These are phyloP conservation scores for Lepidopterella palustris DNA, from an alignment of 495 filamentous ascomycete genomes.

Conservation along the genomic window DNA sequence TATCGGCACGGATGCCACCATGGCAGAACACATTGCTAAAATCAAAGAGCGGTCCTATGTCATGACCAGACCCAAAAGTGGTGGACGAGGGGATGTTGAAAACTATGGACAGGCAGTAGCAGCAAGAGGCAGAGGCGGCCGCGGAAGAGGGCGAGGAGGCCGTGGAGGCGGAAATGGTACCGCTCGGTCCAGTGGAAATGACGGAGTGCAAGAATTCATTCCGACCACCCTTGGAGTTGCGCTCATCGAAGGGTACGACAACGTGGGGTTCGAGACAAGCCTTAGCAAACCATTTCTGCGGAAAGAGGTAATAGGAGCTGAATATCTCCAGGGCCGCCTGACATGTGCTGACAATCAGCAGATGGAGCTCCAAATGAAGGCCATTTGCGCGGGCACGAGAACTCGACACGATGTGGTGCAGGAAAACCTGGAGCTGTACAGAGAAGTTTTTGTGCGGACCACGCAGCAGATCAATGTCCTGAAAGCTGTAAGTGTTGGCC, in stretches of 20 bases:
- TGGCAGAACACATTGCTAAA: conserved; percentile 97
- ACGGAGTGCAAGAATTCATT: conserved; percentile 74
- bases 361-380: conserved; percentile 92
- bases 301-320: conserved; percentile 55
- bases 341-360: conserved; percentile 27
- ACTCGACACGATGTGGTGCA: conserved; percentile 66
- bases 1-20: conserved; percentile 96
- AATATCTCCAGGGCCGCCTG: background rate
- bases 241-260: conserved; percentile 87
- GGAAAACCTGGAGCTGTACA: conserved; percentile 77
- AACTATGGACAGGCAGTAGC: conserved; percentile 29
- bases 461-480: conserved; percentile 66
- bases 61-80: conserved; percentile 47
- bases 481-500: conserved; percentile 54
- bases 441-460: conserved; percentile 73
- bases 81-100: conserved; percentile 38
- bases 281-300: conserved; percentile 94
- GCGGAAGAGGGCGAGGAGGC: conserved; percentile 40
- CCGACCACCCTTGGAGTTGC: conserved; percentile 86
- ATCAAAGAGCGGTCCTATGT: conserved; percentile 88
- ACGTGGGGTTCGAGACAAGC: conserved; percentile 81
- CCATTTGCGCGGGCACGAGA: conserved; percentile 83
- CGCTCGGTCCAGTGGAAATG: conserved; percentile 42
- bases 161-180: conserved; percentile 39
- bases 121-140: conserved; percentile 41